Conservation (phyloP, 108 stramenopile genomes). For the Cylindrotheca fusiformis region DNA sequence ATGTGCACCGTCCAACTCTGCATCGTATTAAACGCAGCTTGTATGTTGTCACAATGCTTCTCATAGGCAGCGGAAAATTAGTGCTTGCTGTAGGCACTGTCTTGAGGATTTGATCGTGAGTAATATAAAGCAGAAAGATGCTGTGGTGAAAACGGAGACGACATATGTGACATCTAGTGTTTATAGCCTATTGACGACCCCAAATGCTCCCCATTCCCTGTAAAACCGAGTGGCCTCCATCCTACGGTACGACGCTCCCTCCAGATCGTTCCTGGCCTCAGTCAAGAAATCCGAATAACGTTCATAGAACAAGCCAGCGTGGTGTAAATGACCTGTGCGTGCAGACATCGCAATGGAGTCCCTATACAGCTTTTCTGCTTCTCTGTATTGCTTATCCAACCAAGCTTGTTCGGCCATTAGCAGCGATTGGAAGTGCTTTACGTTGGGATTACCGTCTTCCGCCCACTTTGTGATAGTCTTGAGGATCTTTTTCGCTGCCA, state of each 20-base stretch:
- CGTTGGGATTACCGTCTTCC: constrained; percentile 23
- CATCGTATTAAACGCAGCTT: too few relatives aligned
- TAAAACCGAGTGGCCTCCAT: constrained; percentile 9
- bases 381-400: neutral
- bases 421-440: constrained; percentile 4
- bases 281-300: constrained; percentile 6
- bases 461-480: constrained; percentile 14
- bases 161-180: too few relatives aligned
- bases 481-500: neutral
- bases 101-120: too few relatives aligned
- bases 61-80: too few relatives aligned
- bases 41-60: too few relatives aligned
- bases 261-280: constrained; percentile 1
- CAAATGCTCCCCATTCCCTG: constrained; percentile 11
- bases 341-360: neutral
- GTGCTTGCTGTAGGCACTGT: too few relatives aligned
- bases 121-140: too few relatives aligned
- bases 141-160: too few relatives aligned
- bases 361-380: constrained; percentile 2
- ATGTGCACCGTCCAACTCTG: too few relatives aligned
- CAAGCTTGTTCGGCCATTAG: constrained; percentile 6
- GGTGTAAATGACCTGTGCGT: neutral
- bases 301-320: constrained; percentile 14
- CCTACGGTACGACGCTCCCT: constrained; percentile 5
- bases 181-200: too few relatives aligned